phyloP scores from a whole-genome alignment of 331 rosid genomes.

The Pyrus hybrid region DNA sequence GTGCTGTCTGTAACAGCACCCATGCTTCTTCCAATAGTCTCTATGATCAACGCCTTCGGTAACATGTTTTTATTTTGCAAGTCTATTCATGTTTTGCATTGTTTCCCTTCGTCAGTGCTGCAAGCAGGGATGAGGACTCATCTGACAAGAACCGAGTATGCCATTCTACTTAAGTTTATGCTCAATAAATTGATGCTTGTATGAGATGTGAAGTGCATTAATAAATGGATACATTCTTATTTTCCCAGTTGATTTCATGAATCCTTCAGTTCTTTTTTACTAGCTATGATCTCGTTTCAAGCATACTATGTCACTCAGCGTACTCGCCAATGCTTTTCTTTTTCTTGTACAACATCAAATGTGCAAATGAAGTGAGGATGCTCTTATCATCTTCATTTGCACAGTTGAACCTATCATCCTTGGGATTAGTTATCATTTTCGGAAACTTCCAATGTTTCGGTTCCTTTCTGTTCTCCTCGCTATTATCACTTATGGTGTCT shows the following conservation, averaged over 20 bases:
- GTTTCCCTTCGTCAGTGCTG: slow-evolving; percentile 16
- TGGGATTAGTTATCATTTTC: no score
- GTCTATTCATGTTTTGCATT: not conserved
- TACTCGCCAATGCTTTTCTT: not conserved
- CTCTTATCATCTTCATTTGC: not conserved
- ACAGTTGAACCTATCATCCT: not conserved
- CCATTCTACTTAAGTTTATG: not conserved
- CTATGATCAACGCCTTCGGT: no score
- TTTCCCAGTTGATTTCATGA: not conserved
- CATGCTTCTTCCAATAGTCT: no score
- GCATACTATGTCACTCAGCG: not conserved
- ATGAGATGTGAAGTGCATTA: not conserved
- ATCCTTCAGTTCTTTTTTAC: not conserved
- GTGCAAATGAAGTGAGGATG: not conserved
- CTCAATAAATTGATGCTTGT: not conserved
- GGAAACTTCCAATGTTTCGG: no score
- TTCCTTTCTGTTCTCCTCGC: no score
- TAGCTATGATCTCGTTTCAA: not conserved
- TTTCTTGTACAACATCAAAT: not conserved
- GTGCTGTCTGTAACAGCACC: no score
- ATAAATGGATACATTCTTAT: no score
- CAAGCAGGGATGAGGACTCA: slow-evolving; percentile 22
- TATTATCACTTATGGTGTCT: no score
- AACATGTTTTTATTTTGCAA: not conserved
- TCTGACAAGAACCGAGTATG: slow-evolving; percentile 32